Base-by-base conservation (phyloP, 768 basidiomycete genomes). In the Tubosaeta sp. region DNA sequence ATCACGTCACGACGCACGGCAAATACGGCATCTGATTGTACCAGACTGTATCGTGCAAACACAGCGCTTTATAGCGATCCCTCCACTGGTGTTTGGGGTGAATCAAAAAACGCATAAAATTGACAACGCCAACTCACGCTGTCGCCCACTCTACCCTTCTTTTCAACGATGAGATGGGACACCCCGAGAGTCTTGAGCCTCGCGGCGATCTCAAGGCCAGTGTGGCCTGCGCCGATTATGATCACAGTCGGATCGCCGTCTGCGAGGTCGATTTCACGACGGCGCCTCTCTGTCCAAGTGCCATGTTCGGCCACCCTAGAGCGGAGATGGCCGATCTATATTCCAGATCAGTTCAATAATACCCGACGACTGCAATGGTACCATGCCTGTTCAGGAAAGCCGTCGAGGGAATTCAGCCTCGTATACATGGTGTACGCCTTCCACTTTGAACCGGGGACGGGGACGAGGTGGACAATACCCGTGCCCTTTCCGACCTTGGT, bases 181-280 rank as follows among this genome's bases (percentile, higher is more conserved):
- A 90, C 66, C 18, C 77, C 81, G 22, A 87, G 68, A 36, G 71
- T 72, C 58, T 83, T 83, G 48, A 90, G 69, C n/a, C 84, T 73
- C 2, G 84, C 84, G 0, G 86, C 85, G 3, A 81, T 61, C 35
- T 76, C 79, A 27, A 92, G 67, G 1, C 87, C 89, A 54, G 76
- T 78, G 49, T 88, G 87, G 0, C 84, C 85, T 0, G 76, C 84
- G 11, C 84, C 83, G 18, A 86, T 68, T 21, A 87, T 70, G 25
- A 88, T 62, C 10, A 85, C 87, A 2, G 73, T 74, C 0, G 84
- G 84, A 32, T 76, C 73, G 7, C 56, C 61, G n/a, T 74, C 75
- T 29, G 64, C 67, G 56, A 83, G 83, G 27, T 76, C 74, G 9
- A 59, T 47, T 49, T 79, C 75, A 29, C 60, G 61, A 36, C 65